Conservation (phyloP, 2,329 filamentous ascomycete genomes). For the Aspergillus fischeri region DNA sequence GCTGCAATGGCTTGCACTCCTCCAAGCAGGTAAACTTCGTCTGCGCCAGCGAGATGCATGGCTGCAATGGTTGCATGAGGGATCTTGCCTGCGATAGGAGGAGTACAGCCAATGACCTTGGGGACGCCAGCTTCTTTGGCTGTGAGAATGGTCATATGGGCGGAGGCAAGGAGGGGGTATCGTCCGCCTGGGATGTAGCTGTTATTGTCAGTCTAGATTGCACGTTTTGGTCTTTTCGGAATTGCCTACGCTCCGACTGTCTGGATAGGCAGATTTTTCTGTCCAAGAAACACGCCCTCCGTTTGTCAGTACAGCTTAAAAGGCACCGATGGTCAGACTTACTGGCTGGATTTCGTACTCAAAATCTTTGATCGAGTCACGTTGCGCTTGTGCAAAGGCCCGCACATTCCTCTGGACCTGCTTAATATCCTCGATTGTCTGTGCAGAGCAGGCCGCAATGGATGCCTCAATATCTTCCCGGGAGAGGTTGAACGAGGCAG, state of each 20-base stretch:
- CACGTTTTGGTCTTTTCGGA: not conserved
- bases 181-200: conserved; percentile 50
- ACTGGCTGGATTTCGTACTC: conserved; percentile 47
- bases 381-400: conserved; percentile 47
- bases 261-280: conserved; percentile 48
- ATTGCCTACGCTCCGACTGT: conserved; percentile 42
- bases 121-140: conserved; percentile 52
- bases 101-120: conserved; percentile 50
- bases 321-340: not conserved
- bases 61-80: conserved; percentile 50
- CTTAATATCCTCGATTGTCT: conserved; percentile 53
- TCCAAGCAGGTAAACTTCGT: conserved; percentile 50
- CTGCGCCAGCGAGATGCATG: conserved; percentile 48
- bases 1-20: conserved; percentile 52
- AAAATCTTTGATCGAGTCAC: conserved; percentile 46
- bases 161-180: conserved; percentile 51
- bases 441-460: conserved; percentile 43
- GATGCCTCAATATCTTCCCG: conserved; percentile 41
- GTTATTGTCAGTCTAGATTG: not conserved
- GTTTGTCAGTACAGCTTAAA: not conserved
- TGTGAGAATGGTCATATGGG: conserved; percentile 55
- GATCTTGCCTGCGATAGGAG: conserved; percentile 47
- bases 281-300: conserved; percentile 48
- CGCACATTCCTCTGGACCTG: conserved; percentile 49
- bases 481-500: conserved; percentile 47